Evolutionary conservation across 208 protist genomes (phyloP).

Genomic region (Strigomonas culicis): DNA sequence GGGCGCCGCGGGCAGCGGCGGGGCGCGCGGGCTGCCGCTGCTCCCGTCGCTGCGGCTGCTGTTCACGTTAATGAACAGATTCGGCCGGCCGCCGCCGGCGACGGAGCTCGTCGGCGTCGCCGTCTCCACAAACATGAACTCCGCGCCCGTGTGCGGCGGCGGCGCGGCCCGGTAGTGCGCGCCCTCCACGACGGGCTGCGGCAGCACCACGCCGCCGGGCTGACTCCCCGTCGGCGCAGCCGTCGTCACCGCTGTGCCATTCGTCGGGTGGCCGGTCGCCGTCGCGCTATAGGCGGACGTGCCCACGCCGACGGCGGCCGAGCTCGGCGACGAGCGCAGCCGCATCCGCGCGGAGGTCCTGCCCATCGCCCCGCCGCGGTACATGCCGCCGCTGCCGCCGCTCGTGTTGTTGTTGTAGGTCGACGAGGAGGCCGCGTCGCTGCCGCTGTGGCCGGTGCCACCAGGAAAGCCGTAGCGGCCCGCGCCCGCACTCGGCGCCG

Average conservation of each 20-base stretch:
- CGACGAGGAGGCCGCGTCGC: not conserved
- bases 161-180: slow-evolving; percentile 18
- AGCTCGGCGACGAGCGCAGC: slow-evolving; percentile 14
- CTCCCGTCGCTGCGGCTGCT: not conserved
- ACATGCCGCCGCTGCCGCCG: slow-evolving; percentile 10
- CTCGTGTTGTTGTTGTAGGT: slow-evolving; percentile 15
- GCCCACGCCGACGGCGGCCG: slow-evolving; percentile 9
- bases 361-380: slow-evolving; percentile 8
- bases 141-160: slow-evolving; percentile 6
- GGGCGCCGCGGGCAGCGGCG: not conserved
- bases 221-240: not conserved
- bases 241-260: not conserved
- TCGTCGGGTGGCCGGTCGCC: no score
- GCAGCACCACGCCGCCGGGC: not conserved
- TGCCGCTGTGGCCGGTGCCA: not conserved
- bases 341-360: slow-evolving; percentile 14
- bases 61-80: slow-evolving; percentile 4
- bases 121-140: slow-evolving; percentile 4
- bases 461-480: not conserved
- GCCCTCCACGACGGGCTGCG: slow-evolving; percentile 9
- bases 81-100: not conserved
- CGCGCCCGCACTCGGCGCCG: slow-evolving; percentile 1
- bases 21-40: not conserved
- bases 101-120: slow-evolving; percentile 7
- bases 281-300: no score